A percentile compares a stretch with the other conserved stretches of the same genome.
Evolutionary conservation across 768 basidiomycete species (phyloP).

Genomic region (Russula abietina): DNA sequence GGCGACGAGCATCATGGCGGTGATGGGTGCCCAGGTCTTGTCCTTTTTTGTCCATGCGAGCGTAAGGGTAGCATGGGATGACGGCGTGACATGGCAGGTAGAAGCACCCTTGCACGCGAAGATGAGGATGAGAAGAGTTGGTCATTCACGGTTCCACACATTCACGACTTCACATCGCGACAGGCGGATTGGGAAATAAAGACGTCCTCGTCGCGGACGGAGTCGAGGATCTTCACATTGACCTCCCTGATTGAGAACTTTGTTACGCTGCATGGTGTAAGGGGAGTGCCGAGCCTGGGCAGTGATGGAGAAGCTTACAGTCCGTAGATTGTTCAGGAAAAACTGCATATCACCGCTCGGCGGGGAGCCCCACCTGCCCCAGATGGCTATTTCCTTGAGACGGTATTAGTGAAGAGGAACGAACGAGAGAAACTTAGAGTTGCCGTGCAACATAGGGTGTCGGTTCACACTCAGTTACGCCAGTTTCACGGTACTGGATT

Average conservation of each 20-base stretch:
- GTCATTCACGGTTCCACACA: slow-evolving; percentile 94
- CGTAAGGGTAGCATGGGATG: no score
- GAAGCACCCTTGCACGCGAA: slow-evolving; percentile 97
- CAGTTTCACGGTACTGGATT: no score
- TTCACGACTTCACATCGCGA: no score
- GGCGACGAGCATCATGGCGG: no score
- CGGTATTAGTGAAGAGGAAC: slow-evolving; percentile 21
- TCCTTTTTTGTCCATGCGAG: no score
- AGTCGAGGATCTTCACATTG: slow-evolving; percentile 91
- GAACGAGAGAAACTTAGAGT: slow-evolving; percentile 39
- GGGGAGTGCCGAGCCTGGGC: slow-evolving; percentile 78
- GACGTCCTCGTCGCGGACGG: slow-evolving; percentile 95
- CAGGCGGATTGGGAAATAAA: slow-evolving; percentile 95
- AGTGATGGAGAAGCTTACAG: slow-evolving; percentile 38
- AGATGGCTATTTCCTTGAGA: slow-evolving; percentile 90
- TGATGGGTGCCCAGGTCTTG: no score
- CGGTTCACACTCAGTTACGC: no score
- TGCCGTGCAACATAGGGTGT: slow-evolving; percentile 86
- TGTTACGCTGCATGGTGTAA: slow-evolving; percentile 79
- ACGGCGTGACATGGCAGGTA: slow-evolving; percentile 91
- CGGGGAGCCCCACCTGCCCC: slow-evolving; percentile 95
- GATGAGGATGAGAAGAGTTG: slow-evolving; percentile 93
- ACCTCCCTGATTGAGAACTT: slow-evolving; percentile 95
- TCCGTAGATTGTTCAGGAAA: slow-evolving; percentile 41
- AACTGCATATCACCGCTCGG: slow-evolving; percentile 82